Evolutionary conservation across 1,139 yeast genomes (phyloP), one percentile per base, ranked within the genome.

Genomic region (Candida neerlandica): DNA sequence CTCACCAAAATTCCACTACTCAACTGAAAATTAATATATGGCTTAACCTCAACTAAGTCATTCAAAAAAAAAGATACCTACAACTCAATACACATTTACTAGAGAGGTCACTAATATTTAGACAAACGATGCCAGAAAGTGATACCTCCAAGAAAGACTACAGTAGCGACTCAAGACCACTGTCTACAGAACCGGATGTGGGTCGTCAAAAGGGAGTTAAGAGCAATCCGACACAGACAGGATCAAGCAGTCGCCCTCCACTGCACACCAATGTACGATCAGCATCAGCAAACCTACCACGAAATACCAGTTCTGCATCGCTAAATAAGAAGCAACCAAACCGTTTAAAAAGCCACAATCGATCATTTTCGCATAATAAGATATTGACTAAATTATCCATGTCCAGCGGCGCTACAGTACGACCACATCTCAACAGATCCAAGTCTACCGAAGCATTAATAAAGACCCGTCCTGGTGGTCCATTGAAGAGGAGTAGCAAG

Each of bases 401-500:
- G 9, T 54, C 53, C 10, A 42, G 57, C 1, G 49, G 56, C 1
- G 27, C 55, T 7, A 50, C 48, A 0, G 27, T 55, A 4, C 55
- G 78, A 40, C 80, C 80, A 5, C 55, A 64, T 26, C 61, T 76
- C 48, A 68, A 64, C 53, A 58, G 79, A 46, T 74, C 79, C 11
- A 75, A 74, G 51, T 73, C 79, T 2, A 69, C 79, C 3, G 81
- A 76, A 53, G 78, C 75, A 0, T 65, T 75, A 35, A 54, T 65
- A 6, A 62, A 65, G 45, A 55, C 63, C 21, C 50, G 61, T 12
- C 58, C 58, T 45, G 54, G 58, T 19, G 55, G 59, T 5, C 58
- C 65, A 27, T 63, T 66, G 39, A 75, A 72, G 47, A 56, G 77
- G 43, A 74, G 66, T 55, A 71, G 66, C 52, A 59, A 77, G 18